Evolutionary conservation across 352 stramenopile genomes (phyloP), one percentile per base, ranked within the genome.

Genomic region (Pythium periplocum): DNA sequence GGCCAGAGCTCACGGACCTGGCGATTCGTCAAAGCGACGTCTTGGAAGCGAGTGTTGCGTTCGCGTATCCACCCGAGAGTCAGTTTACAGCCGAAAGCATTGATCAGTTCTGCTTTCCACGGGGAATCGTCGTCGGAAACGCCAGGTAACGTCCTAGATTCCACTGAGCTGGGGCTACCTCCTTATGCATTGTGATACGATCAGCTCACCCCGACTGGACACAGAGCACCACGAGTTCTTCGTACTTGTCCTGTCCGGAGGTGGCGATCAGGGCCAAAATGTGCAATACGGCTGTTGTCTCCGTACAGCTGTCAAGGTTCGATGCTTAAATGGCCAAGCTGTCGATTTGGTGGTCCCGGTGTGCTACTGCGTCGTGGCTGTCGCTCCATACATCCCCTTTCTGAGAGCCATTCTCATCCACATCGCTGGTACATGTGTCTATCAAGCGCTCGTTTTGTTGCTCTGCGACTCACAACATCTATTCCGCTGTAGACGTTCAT

Each of bases 51-150:
- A 83, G 67, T 3, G 66, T 87, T 4, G 74, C 71, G 38, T 89
- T 89, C 39, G 74, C 76, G 3, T 73, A 78, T 48, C 78, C 78
- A n/a, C 72, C 78, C 1, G 62, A 85, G 39, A 69, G 69, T 39
- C 78, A 89, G 69, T 87, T 87, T 45, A 73, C 72, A 32, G 78
- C 74, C 1, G 74, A 87, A 50, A 82, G 76, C 52, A 78, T 89
- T 34, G 78, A 89, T 50, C 76, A 86, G 48, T 89, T 89, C 48
- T 89, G 78, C 40, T 89, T 89, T 53, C 78, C 78, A 33, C 50
- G 57, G 0, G 78, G 74, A 26, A 67, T 86, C 37, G 17, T 26
- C 17, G 17, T 26, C 17, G 17, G 17, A 26, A 26, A 26, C 17
- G 17, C 17, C 17, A 26, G 17, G 17, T 26, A 26, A 26, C 17